These are phyloP conservation scores for Talaromyces sp. DNA, from an alignment of 2,329 filamentous ascomycete genomes.

Conservation along the genomic window DNA sequence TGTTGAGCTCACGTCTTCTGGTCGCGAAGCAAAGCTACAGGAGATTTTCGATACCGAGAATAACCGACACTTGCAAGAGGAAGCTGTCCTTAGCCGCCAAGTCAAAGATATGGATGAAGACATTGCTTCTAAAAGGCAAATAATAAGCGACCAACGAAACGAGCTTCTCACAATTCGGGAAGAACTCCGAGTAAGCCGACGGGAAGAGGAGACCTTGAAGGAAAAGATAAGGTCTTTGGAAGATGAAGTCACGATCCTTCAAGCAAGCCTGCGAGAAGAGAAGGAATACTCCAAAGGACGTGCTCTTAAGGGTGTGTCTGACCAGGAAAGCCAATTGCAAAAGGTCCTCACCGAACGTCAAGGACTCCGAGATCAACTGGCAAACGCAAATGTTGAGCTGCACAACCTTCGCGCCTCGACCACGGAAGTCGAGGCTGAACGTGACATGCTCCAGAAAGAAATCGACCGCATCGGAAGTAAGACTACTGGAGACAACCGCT, in stretches of 20 bases:
- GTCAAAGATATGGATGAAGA: conserved; percentile 70
- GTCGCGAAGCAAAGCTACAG: conserved; percentile 63
- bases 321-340: conserved; percentile 54
- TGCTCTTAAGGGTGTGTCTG: conserved; percentile 54
- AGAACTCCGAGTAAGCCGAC: conserved; percentile 63
- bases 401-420: conserved; percentile 53
- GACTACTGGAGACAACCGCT: conserved; percentile 52
- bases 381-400: conserved; percentile 56
- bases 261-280: conserved; percentile 61
- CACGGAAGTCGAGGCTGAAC: conserved; percentile 58
- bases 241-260: conserved; percentile 71
- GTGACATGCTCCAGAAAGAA: conserved; percentile 61
- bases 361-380: conserved; percentile 58
- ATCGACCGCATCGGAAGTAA: conserved; percentile 53
- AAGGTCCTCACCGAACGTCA: conserved; percentile 58
- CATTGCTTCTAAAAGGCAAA: conserved; percentile 60
- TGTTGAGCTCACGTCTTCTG: conserved; percentile 61
- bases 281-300: conserved; percentile 56
- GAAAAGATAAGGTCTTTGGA: conserved; percentile 66
- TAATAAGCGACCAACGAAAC: conserved; percentile 59
- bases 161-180: conserved; percentile 64
- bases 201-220: conserved; percentile 57
- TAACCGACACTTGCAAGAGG: conserved; percentile 66
- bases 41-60: conserved; percentile 65
- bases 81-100: conserved; percentile 65